Base-by-base conservation (phyloP, 164 flowering plant genomes). In the Nelumbo lutea region DNA sequence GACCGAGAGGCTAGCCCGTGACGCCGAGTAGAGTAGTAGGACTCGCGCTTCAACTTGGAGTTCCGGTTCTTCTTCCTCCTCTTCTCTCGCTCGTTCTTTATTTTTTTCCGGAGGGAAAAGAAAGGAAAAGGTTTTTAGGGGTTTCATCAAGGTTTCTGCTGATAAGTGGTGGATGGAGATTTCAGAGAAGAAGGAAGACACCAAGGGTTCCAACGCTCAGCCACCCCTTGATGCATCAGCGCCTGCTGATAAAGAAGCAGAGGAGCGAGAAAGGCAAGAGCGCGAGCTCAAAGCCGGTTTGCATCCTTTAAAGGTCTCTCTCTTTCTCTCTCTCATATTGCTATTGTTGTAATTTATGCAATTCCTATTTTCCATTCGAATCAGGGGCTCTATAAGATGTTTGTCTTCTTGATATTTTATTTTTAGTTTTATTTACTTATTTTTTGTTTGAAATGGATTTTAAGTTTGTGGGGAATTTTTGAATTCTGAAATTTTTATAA, bases 211-310 rank as follows among this genome's bases (percentile, higher is more conserved):
- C 56, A 56, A 58, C 6, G 45, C 67, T 45, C 74, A 68, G 40
- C 60, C 75, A 38, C 1, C 57, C n/a, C 42, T 9, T 15, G 75
- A 64, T 59, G 8, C 69, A 7, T 68, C 68, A 9, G 41, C 41
- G 50, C 64, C 55, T 46, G 42, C 67, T 45, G 73, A 70, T 39
- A 83, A 69, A 63, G 86, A 84, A 62, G 78, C 81, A 43, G 90
- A 84, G 66, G 95, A 79, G 14, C 77, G 80, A 14, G 89, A 88
- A 68, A 83, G 94, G 48, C 82, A 80, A 4, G 76, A 83, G 63
- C 90, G 86, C 67, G 96, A 94, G 13, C 84, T 84, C 79, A 94
- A 86, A 80, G 87, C 93, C 56, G 94, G 95, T 47, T 78, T 94
- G n/a, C 98, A 94, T 78, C 97, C 97, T 15, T 83, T 91, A 61